phyloP scores from a whole-genome alignment of 192 early-diverging fungal genomes.

The Pilobolus umbonatus region DNA sequence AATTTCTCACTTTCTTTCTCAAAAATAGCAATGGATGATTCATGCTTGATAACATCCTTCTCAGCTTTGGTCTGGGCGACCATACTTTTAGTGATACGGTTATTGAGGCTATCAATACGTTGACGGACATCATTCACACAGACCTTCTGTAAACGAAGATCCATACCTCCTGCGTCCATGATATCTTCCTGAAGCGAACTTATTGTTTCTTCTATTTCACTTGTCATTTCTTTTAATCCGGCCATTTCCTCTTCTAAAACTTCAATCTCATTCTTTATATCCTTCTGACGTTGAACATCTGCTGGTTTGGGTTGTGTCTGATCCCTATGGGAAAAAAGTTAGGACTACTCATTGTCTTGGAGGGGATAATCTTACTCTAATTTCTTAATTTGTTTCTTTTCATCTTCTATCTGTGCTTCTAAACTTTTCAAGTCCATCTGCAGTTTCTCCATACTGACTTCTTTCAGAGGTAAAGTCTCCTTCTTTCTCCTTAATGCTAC shows the following conservation, averaged over 20 bases:
- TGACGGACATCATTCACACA: slow-evolving; percentile 77
- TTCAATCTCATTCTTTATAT: slow-evolving; percentile 44
- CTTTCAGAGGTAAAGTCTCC: slow-evolving; percentile 49
- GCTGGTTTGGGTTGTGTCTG: slow-evolving; percentile 46
- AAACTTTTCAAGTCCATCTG: slow-evolving; percentile 70
- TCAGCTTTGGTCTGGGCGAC: slow-evolving; percentile 70
- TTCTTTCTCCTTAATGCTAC: slow-evolving; percentile 46
- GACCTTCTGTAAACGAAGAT: slow-evolving; percentile 80
- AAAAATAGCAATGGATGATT: slow-evolving; percentile 55
- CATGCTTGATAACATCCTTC: slow-evolving; percentile 69
- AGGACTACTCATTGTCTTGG: background rate
- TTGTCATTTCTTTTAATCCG: slow-evolving; percentile 50
- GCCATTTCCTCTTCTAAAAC: slow-evolving; percentile 41
- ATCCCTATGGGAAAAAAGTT: slow-evolving; percentile 22
- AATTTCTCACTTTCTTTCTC: slow-evolving; percentile 64
- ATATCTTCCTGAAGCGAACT: slow-evolving; percentile 82
- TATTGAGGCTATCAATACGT: slow-evolving; percentile 63
- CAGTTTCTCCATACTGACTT: slow-evolving; percentile 60
- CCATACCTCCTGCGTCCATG: slow-evolving; percentile 84
- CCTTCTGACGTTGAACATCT: slow-evolving; percentile 49
- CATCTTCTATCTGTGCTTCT: slow-evolving; percentile 62
- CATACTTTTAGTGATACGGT: slow-evolving; percentile 67
- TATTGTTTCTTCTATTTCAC: slow-evolving; percentile 74
- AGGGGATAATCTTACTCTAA: slow-evolving; percentile 43
- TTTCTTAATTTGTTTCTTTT: slow-evolving; percentile 55